Evolutionary conservation across 2,329 filamentous ascomycete species (phyloP), one percentile per base, ranked within the genome.

Genomic region (Coniochaeta pulveracea): DNA sequence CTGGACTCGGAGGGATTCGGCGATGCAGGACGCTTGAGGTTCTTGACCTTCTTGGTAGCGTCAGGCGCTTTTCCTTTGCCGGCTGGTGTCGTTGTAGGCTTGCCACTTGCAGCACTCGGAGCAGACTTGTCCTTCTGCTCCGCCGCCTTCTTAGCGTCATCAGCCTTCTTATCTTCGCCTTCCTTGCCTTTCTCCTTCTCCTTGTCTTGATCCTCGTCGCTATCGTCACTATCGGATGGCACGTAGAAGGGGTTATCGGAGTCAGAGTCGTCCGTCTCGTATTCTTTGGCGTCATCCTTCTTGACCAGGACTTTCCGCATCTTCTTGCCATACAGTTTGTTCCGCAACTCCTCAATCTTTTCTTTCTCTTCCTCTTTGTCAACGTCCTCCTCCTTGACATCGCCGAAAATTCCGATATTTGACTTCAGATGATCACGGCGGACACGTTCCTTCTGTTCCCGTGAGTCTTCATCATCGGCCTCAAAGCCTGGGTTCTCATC

Each of bases 1-100:
- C 85, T 93, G 8, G 85, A 85, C 52, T 96, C 89, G 2, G 86
- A 95, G 19, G 83, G 68, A 42, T 88, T 81, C 3, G 88, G 85
- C 11, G 86, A 94, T 12, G 86, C 85, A 19, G 84, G 72, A 19
- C 89, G 78, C 61, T 95, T 95, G 34, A 89, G 70, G 19, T 66
- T 68, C 48, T 75, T 77, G 46, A 57, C 55, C 50, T 73, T 74
- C 54, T 72, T 74, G 5, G 58, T 48, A 9, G 63, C 55, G 19
- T 70, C 59, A 5, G 55, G 52, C 9, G 55, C 47, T 35, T 60
- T 60, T 34, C 59, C 61, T 48, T 69, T 72, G 33, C 60, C 61
- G 19, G 64, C 54, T 0, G 69, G 62, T 3, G 69, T 69, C 10
- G 57, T 83, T n/a, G n/a, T n/a, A n/a, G n/a, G n/a, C 23, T 71